Base-by-base conservation (phyloP, 2,329 filamentous ascomycete species). In the Seiridium unicorne region DNA sequence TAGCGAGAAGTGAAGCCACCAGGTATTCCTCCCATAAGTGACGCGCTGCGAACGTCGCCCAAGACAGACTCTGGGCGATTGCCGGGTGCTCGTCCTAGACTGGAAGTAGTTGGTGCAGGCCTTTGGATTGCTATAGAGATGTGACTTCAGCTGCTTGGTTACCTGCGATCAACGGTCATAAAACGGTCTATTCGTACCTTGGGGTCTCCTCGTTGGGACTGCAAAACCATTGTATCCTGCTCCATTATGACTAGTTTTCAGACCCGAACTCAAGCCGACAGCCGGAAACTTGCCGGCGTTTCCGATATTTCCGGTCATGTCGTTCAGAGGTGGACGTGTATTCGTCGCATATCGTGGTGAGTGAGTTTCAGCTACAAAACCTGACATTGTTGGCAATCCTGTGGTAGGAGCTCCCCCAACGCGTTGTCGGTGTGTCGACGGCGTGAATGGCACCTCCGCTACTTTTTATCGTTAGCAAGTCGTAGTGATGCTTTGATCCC, bases 351-450 rank as follows among this genome's bases (percentile, higher is more conserved):
- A 60, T n/a, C 61, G 64, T 7, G 68, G 66, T 5, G 61, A 61
- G 54, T 61, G 65, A 44, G 68, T 66, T 7, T 71, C 71, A n/a
- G 65, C 58, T n/a, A 73, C 68, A 5, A 73, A 61, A 11, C 72
- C 72, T 5, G 72, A 70, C 38, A 72, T 67, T 5, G 65, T 68
- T 26, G 72, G 68, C 35, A 75, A 51, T 11, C 70, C 70, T 32
- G 71, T 60, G 11, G 65, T 60, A 31, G 55, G 55, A 26, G 62
- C 51, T 34, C 68, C 66, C 13, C 63, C 68, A 18, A 73, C 34
- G n/a, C 71, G 67, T 62, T 70, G 68, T n/a, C 70, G 66, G 64
- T 74, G 68, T 34, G 67, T 70, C 9, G 73, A 72, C 18, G 74
- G 73, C 1, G 73, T 75, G 36, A 71, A 44, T n/a, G 72, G 70